Evolutionary conservation across 192 early-diverging fungal species (phyloP), one percentile per base, ranked within the genome.

Genomic region (Funneliformis mosseae): DNA sequence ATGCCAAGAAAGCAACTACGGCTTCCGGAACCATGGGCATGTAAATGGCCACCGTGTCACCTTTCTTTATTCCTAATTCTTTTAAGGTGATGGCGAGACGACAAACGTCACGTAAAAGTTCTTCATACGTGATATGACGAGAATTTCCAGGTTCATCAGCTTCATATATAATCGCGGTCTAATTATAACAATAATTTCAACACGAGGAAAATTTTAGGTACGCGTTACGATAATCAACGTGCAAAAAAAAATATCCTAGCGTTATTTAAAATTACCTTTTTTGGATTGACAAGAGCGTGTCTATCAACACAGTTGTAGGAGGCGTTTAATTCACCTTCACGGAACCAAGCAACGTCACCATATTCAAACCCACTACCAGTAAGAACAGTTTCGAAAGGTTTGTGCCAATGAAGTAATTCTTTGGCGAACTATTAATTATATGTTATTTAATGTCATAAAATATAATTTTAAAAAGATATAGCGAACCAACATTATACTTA

Each of bases 21-120:
- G 97, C 97, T 87, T 97, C 96, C 74, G 97, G 97, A 45, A 96
- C 91, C 95, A 97, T 97, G 66, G 97, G 97, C 95, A 99, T 95
- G 86, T 99, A 99, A 83, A 99, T 97, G 60, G 94, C 94, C 42
- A 99, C 96, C 10, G 91, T 94, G 84, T 99, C 96, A 67, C 97
- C 97, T 88, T 97, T 98, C 67, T 89, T 87, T 67, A 98, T 88
- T 25, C 96, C 95, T 61, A 92, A 91, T 79, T 92, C 90, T 81
- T 89, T 92, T 41, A 99, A 86, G 3, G 94, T 93, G 81, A 96
- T 96, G 77, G 97, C 96, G 62, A 98, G 81, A 50, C 92, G 88
- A 84, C 88, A 94, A 61, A 98, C 96, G 80, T 97, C 87, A 69
- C 85, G 88, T 77, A 97, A 89, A 39, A 98, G 86, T 85, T 95